Percentiles rank a stretch among this genome's conserved stretches.
Conservation (phyloP, 371 early-diverging fungal species). For the Mortierella sp. region DNA sequence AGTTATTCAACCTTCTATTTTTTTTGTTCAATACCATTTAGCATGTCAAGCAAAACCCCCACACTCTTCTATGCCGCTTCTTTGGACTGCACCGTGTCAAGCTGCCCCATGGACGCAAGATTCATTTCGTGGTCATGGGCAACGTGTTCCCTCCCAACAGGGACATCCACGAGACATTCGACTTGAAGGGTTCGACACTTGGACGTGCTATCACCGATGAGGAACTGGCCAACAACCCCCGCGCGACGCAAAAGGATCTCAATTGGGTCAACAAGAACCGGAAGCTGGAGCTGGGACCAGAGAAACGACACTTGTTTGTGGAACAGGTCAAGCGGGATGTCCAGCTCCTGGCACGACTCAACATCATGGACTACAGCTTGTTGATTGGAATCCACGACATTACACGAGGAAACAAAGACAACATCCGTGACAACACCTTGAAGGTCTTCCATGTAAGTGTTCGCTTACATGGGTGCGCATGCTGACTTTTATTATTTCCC, state of each 20-base stretch:
- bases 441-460: conserved; percentile 80
- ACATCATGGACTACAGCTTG: conserved; percentile 98
- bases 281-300: conserved; percentile 87
- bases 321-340: conserved; percentile 91
- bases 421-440: conserved; percentile 88
- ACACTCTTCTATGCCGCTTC: conserved; percentile 93
- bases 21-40: conserved; percentile 32
- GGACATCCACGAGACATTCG: conserved; percentile 96
- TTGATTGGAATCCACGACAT: conserved; percentile 92
- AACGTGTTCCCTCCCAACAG: conserved; percentile 97
- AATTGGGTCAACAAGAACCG: conserved; percentile 88
- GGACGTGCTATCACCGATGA: conserved; percentile 86
- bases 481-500: neutral
- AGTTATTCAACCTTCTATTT: conserved; percentile 8
- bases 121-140: conserved; percentile 98
- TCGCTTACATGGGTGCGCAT: no score
- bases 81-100: conserved; percentile 97
- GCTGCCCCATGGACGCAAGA: conserved; percentile 90
- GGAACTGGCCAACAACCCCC: conserved; percentile 79
- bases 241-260: conserved; percentile 93
- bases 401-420: conserved; percentile 85
- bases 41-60: conserved; percentile 91
- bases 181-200: conserved; percentile 94
- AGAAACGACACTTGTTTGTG: conserved; percentile 79
- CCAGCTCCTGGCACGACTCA: conserved; percentile 76